Evolutionary conservation across 2,329 filamentous ascomycete species (phyloP).

Genomic region (Lasiodiplodia citricola): DNA sequence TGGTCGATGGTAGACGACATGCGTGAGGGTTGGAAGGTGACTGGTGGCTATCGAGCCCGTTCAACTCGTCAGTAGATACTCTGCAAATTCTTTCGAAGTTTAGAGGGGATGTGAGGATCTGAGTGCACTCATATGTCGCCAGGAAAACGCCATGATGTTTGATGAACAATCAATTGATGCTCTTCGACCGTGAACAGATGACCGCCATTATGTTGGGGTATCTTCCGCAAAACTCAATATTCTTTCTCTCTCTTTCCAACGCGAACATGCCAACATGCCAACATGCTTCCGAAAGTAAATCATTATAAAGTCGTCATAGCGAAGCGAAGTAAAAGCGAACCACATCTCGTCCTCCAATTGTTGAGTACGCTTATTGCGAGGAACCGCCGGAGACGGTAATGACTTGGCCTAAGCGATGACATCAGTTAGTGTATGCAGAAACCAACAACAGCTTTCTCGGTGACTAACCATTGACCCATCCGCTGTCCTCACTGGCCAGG

Average conservation of each 20-base stretch:
- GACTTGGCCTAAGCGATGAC: constrained; percentile 39
- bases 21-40: too few relatives aligned
- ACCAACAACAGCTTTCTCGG: background rate
- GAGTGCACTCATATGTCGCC: background rate
- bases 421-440: constrained; percentile 18
- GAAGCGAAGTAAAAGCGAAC: background rate
- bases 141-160: background rate
- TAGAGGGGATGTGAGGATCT: background rate
- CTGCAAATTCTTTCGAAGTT: background rate
- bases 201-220: background rate
- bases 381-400: constrained; percentile 49
- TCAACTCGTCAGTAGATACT: background rate
- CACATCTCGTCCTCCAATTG: background rate
- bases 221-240: background rate
- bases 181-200: background rate
- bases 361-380: constrained; percentile 38
- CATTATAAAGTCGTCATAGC: background rate
- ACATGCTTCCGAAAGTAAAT: background rate
- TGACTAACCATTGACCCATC: constrained; percentile 45
- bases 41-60: background rate
- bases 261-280: too few relatives aligned
- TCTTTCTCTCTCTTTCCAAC: background rate
- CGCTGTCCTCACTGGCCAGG: constrained; percentile 46
- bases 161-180: background rate
- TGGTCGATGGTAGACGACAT: background rate